Evolutionary conservation across 2,329 filamentous ascomycete species (phyloP), one percentile per base, ranked within the genome.

Genomic region (Fusarium virguliforme): DNA sequence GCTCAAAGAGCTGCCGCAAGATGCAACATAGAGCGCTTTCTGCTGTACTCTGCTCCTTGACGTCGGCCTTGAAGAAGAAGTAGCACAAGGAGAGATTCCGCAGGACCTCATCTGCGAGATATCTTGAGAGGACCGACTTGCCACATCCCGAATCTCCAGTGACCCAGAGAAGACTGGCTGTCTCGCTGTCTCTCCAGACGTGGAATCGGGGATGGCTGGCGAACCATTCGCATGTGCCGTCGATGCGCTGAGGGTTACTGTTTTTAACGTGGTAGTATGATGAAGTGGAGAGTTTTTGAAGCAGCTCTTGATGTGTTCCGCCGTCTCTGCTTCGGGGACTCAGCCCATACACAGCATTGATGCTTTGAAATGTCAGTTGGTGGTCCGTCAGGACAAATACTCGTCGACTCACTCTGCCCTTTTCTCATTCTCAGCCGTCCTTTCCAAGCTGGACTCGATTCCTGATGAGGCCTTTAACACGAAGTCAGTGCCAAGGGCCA

Each of bases 141-240:
- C 50, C 50, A 22, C 50, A 35, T 3, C 50, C 50, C 4, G 50
- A 10, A 7, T 54, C 50, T 24, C 50, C 50, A 1, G 50, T 54
- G 32, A 54, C 50, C 12, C 32, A 54, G 22, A 54, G 32, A 54
- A 54, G 50, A 22, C 32, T 35, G 4, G 32, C 24, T 3, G 32
- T 1, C 15, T 54, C 32, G 50, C 32, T 35, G 8, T 54, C 32
- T 35, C 50, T 54, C 50, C 50, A 54, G 13, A 15, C 12, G 13
- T 54, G 18, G n/a, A 54, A 54, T 5, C 34, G 18, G 6, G 50
- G 50, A 22, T 54, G 30, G 8, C 32, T 26, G n/a, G 32, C 37
- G 32, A 54, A 26, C 50, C 50, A 54, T 24, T 54, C 30, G 15
- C 22, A 54, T 34, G 50, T 54, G 12, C 50, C 50, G 13, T 54